Evolutionary conservation across 306 rosid species (phyloP), one percentile per base, ranked within the genome.

Genomic region (Lithocarpus polystachyus): DNA sequence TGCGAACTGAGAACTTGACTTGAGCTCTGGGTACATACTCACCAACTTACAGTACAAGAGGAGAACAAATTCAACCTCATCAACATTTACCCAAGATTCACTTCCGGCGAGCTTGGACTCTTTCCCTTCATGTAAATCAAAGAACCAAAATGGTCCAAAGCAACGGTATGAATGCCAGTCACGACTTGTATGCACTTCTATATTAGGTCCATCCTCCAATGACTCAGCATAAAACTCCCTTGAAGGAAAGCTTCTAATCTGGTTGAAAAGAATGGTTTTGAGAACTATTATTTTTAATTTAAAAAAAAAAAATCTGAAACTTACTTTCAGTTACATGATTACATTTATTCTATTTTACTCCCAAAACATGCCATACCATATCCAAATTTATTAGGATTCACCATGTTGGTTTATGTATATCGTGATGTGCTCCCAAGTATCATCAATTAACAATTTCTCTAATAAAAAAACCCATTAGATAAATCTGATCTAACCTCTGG

Each of bases 231-330:
- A 94, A 86, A 94, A 92, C 88, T 94, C 97, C 72, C 69, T 81
- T 28, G 98, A 94, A 43, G 98, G 98, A 76, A 94, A 94, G 84
- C 94, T 88, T 86, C 97, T 86, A 71, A 94, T 94, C 97, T 92
- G 92, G 78, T 82, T 28, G 55, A 70, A 76, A 54, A 62, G 72
- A 59, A 59, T 29, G 26, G 72, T 35, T 67, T 35, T n/a, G 15
- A 64, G 33, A 31, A 29, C 65, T 23, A 2, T 57, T 12, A 20
- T 57, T 7, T 57, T 22, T 22, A 20, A 3, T 57, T 5, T 1
- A 35, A 35, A 0, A 1, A 5, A 4, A 33, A 33, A 0, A 29
- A 28, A 2, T 57, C 17, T 57, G 28, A 57, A 22, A 57, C 29
- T 20, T 57, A 22, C 15, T 22, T 57, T 57, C 23, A 22, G 17